Percentiles rank a stretch among this genome's conserved stretches.
Conservation (phyloP, 164 flowering plant species). For the Amborella trichopoda region DNA sequence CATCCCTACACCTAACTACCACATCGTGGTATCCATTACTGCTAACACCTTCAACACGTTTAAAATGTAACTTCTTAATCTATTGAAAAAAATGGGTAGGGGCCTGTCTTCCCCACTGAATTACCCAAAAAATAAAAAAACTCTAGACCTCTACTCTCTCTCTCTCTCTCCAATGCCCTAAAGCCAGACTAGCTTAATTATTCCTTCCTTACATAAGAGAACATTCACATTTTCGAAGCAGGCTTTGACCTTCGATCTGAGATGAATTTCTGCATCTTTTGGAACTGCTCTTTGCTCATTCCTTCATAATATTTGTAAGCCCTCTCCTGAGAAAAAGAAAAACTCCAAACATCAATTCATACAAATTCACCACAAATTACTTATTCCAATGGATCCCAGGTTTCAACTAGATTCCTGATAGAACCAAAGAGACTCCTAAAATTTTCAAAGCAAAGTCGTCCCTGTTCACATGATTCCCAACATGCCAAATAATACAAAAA, state of each 20-base stretch:
- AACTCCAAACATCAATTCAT: background rate
- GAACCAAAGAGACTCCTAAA: background rate
- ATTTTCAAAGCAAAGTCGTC: background rate
- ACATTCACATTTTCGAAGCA: slow-evolving; percentile 59
- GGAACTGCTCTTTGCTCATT: slow-evolving; percentile 82
- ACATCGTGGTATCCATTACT: too few relatives aligned
- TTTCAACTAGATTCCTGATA: background rate
- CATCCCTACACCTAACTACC: too few relatives aligned
- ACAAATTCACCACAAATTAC: background rate
- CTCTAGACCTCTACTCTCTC: too few relatives aligned
- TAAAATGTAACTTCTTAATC: too few relatives aligned
- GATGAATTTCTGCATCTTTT: slow-evolving; percentile 86
- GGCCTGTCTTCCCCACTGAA: too few relatives aligned
- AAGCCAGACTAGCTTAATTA: too few relatives aligned
- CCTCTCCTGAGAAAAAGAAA: slow-evolving; percentile 44
- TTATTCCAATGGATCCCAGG: background rate
- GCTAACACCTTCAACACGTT: too few relatives aligned
- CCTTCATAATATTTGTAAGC: slow-evolving; percentile 68
- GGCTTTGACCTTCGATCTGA: slow-evolving; percentile 60
- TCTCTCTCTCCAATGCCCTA: too few relatives aligned
- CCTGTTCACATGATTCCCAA: background rate
- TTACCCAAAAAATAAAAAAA: too few relatives aligned
- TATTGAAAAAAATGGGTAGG: too few relatives aligned
- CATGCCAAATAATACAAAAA: too few relatives aligned
- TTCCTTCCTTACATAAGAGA: too few relatives aligned